phyloP scores from a whole-genome alignment of 345 rosid species.

The Salix arbutifolia region DNA sequence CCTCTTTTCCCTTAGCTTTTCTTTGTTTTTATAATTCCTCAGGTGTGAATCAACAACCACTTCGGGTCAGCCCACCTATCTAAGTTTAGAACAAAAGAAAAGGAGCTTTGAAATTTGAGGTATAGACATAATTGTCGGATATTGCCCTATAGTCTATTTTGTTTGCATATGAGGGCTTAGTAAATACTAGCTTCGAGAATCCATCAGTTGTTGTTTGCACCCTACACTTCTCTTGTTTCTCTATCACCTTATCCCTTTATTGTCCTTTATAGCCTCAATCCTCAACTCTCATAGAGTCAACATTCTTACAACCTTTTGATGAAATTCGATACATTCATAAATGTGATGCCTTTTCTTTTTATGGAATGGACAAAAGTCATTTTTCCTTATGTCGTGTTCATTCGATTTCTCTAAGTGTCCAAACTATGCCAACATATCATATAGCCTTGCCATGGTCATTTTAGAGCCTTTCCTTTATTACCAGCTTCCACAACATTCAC shows the following conservation, averaged over 20 bases:
- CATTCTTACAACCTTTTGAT: no score
- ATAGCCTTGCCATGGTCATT: rapidly evolving
- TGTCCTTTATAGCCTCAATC: rapidly evolving
- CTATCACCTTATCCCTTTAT: no score
- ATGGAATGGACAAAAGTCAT: not conserved
- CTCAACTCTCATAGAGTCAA: rapidly evolving
- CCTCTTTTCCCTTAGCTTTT: no score
- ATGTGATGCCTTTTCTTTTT: not conserved
- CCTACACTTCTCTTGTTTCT: no score
- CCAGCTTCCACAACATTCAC: rapidly evolving
- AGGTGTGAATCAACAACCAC: no score
- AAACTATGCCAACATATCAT: rapidly evolving
- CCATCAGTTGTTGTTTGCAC: not conserved
- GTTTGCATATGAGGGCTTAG: not conserved
- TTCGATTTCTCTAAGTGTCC: rapidly evolving
- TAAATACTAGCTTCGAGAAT: rapidly evolving
- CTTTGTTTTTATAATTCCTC: no score
- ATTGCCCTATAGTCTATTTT: no score
- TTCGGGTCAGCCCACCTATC: no score
- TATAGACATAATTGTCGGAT: no score
- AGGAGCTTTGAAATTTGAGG: no score
- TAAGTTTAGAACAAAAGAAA: no score
- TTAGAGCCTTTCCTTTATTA: rapidly evolving
- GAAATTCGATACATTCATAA: not conserved
- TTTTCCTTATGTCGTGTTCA: rapidly evolving